Conservation (phyloP, 768 basidiomycete species). For the Mycena epipterygia region DNA sequence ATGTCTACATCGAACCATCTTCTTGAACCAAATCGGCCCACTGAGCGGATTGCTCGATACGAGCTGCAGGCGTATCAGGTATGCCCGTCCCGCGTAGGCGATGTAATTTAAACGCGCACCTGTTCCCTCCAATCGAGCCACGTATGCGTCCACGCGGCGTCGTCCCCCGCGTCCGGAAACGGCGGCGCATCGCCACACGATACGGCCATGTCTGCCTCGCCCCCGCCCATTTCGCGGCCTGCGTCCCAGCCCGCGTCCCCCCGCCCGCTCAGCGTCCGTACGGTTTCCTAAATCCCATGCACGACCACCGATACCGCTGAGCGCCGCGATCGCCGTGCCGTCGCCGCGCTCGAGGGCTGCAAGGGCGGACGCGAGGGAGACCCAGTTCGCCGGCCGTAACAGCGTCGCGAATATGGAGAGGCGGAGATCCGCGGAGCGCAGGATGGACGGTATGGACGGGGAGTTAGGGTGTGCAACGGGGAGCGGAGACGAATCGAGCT, state of each 20-base stretch:
- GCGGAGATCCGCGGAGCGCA: slow-evolving; percentile 9
- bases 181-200: slow-evolving; percentile 24
- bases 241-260: background rate
- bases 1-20: slow-evolving; percentile 19
- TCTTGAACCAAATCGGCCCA: slow-evolving; percentile 16
- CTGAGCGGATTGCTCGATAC: slow-evolving; percentile 2
- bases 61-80: slow-evolving; percentile 1
- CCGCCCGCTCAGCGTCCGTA: slow-evolving; percentile 21
- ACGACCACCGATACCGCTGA: slow-evolving; percentile 16
- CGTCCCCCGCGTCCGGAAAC: background rate
- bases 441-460: slow-evolving; percentile 1
- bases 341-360: slow-evolving; percentile 20
- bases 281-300: slow-evolving; percentile 9
- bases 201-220: slow-evolving; percentile 22
- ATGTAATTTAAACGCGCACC: background rate
- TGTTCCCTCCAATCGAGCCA: slow-evolving; percentile 15
- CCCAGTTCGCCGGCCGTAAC: slow-evolving; percentile 20
- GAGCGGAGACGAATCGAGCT: background rate
- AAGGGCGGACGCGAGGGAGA: slow-evolving; percentile 2
- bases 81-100: no score
- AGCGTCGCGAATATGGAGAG: slow-evolving; percentile 17
- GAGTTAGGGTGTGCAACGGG: slow-evolving; percentile 5
- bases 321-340: background rate
- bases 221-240: slow-evolving; percentile 19
- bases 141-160: slow-evolving; percentile 1